Percentiles rank a stretch among this genome's conserved stretches.
These are phyloP conservation scores for Colletotrichum plurivorum DNA, from an alignment of 2,329 filamentous ascomycete species.

Conservation along the genomic window DNA sequence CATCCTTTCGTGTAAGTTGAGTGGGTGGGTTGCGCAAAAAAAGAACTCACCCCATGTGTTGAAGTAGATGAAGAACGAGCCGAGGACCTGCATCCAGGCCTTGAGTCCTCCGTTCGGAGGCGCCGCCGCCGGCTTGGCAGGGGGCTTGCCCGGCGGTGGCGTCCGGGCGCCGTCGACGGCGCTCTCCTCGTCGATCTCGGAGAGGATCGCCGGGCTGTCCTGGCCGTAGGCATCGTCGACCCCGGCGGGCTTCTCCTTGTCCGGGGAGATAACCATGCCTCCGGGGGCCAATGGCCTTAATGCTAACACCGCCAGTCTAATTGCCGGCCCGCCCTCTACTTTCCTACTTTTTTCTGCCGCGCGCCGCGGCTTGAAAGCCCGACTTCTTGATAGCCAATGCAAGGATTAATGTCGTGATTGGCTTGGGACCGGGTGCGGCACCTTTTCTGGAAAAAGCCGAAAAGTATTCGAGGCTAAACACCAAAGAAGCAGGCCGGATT, in stretches of 20 bases:
- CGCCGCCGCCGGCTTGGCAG: conserved; percentile 13
- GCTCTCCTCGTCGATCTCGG: conserved; percentile 23
- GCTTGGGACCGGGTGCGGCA: conserved; percentile 1
- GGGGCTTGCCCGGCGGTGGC: background rate
- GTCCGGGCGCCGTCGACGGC: conserved; percentile 9
- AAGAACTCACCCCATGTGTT: conserved; percentile 51
- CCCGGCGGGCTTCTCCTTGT: conserved; percentile 21
- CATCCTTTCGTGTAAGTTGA: no score
- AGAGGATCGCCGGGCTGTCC: conserved; percentile 10
- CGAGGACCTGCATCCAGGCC: conserved; percentile 64
- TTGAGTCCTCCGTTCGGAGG: conserved; percentile 46
- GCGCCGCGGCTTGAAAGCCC: background rate
- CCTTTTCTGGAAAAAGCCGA: background rate
- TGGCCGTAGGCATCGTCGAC: background rate
- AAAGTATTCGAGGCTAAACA: background rate
- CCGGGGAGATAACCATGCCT: conserved; percentile 22
- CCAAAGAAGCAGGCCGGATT: background rate
- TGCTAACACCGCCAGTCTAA: background rate
- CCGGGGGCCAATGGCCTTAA: background rate
- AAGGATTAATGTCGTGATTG: background rate
- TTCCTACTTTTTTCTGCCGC: no score
- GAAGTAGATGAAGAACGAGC: conserved; percentile 64
- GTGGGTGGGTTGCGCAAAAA: background rate
- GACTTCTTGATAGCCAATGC: background rate
- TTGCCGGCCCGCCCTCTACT: no score